Evolutionary conservation across 257 asterid genomes (phyloP).

Genomic region (Plantago ovata): DNA sequence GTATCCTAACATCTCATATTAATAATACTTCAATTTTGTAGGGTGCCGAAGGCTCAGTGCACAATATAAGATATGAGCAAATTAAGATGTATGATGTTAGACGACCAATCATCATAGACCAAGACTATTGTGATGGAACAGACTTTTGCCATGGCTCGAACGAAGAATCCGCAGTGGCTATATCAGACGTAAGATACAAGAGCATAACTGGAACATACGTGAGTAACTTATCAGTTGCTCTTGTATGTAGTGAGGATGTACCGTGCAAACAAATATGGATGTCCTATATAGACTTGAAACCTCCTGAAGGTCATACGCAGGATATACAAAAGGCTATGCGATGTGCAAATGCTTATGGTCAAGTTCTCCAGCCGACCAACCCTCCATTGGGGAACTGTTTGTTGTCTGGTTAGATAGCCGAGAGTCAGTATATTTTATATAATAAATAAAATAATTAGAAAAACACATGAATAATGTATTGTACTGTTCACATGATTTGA

Average conservation of each 20-base stretch:
- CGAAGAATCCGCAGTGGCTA: conserved; percentile 4
- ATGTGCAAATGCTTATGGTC: conserved; percentile 19
- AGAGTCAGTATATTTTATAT: no score
- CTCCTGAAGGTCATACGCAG: not conserved
- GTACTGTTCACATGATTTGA: no score
- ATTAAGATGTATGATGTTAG: conserved; percentile 19
- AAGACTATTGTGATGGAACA: conserved; percentile 21
- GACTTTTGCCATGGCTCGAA: not conserved
- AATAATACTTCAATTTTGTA: not conserved
- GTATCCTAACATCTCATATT: not conserved
- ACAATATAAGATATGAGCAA: conserved; percentile 14
- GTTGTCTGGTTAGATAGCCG: no score
- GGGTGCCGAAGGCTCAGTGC: conserved; percentile 24
- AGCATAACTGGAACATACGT: conserved; percentile 26
- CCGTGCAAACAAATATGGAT: conserved; percentile 15
- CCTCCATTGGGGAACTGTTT: conserved; percentile 25
- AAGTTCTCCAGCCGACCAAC: conserved; percentile 1
- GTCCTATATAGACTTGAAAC: not conserved
- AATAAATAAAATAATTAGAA: no score
- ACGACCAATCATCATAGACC: conserved; percentile 25
- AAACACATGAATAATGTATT: no score
- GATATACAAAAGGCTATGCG: not conserved
- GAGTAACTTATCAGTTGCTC: not conserved
- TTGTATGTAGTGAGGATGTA: conserved; percentile 12
- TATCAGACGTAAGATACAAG: conserved; percentile 12